These are phyloP conservation scores for Gentiana dahurica DNA, from an alignment of 257 asterid genomes.

Conservation along the genomic window DNA sequence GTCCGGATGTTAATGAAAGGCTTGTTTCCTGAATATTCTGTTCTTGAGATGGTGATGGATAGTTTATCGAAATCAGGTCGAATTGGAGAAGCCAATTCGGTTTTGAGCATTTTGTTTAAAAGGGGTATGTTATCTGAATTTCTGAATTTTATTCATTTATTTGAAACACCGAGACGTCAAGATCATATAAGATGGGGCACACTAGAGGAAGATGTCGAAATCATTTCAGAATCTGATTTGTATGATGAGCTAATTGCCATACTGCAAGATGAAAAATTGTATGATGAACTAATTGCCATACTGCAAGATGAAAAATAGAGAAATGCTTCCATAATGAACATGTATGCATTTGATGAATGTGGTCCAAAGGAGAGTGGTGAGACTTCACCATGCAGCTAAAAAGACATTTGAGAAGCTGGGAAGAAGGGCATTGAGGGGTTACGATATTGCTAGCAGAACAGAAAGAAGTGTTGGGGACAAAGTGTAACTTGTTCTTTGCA, in stretches of 20 bases:
- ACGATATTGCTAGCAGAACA: constrained; percentile 1
- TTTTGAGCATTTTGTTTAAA: constrained; percentile 22
- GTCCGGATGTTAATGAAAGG: constrained; percentile 23
- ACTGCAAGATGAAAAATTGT: constrained; percentile 9
- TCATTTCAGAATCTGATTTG: constrained; percentile 7
- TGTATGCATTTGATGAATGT: background rate
- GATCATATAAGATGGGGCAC: constrained; percentile 8
- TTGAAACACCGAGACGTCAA: constrained; percentile 3
- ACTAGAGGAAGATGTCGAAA: constrained; percentile 3
- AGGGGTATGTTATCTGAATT: constrained; percentile 13
- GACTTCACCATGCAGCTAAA: background rate
- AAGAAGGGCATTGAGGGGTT: too few relatives aligned
- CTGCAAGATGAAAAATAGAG: constrained; percentile 4
- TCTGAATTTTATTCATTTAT: constrained; percentile 7
- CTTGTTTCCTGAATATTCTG: constrained; percentile 5
- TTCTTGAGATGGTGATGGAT: constrained; percentile 16
- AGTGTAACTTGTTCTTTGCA: background rate
- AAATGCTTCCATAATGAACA: background rate
- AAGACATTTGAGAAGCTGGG: too few relatives aligned
- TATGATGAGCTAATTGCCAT: constrained; percentile 15
- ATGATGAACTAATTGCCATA: constrained; percentile 15
- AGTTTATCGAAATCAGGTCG: constrained; percentile 14
- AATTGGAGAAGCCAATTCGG: constrained; percentile 12
- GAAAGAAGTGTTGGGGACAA: background rate
- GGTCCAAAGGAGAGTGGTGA: background rate